Conservation (phyloP, 1,284 basidiomycete genomes). For the Cutaneotrichosporon dermatis region DNA sequence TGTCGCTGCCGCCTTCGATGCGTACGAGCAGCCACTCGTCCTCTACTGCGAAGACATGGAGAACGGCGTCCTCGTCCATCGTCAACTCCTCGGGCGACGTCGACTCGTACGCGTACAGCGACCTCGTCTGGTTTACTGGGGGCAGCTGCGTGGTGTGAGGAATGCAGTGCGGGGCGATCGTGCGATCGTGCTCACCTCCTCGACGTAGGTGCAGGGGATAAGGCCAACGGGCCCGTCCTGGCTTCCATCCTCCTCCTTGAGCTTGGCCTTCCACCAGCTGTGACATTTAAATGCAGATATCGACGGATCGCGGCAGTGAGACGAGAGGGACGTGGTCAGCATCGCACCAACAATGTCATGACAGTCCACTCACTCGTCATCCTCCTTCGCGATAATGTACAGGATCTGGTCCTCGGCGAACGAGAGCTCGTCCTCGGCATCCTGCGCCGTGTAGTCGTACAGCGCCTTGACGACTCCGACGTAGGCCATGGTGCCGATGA, state of each 20-base stretch:
- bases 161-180: background rate
- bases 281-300: background rate
- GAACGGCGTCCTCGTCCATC: slow-evolving; percentile 70
- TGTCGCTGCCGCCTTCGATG: slow-evolving; percentile 53
- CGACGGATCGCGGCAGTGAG: too few species aligned
- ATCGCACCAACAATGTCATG: too few species aligned
- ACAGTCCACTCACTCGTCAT: slow-evolving; percentile 70
- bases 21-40: slow-evolving; percentile 83
- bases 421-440: slow-evolving; percentile 73
- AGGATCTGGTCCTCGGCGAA: slow-evolving; percentile 87
- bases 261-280: slow-evolving; percentile 91
- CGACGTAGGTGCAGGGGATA: slow-evolving; percentile 85
- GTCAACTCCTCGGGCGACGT: slow-evolving; percentile 73
- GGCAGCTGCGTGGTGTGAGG: slow-evolving; percentile 29
- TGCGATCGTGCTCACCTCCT: slow-evolving; percentile 59
- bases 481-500: slow-evolving; percentile 42
- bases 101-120: slow-evolving; percentile 84
- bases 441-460: slow-evolving; percentile 92
- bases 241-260: slow-evolving; percentile 60
- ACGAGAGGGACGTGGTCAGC: too few species aligned
- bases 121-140: slow-evolving; percentile 61
- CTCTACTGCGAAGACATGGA: slow-evolving; percentile 73
- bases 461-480: slow-evolving; percentile 64
- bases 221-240: slow-evolving; percentile 70
- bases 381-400: slow-evolving; percentile 77